Percentiles rank a stretch among this genome's conserved stretches.
phyloP scores from a whole-genome alignment of 495 filamentous ascomycete genomes.

The Achaetomiella virescens region DNA sequence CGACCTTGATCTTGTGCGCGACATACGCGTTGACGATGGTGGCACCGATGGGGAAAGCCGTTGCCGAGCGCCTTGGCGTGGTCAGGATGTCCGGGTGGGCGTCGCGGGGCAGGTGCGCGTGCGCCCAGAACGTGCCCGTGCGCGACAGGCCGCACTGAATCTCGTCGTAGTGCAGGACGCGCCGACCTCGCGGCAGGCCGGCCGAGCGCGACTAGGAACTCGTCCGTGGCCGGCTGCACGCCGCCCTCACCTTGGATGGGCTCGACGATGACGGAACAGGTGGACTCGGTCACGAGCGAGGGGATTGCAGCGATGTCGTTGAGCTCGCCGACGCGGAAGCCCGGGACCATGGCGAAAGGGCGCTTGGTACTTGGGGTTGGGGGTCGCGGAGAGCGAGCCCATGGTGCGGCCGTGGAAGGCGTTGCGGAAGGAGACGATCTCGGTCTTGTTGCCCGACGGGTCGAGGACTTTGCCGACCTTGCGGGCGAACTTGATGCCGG shows the following conservation, averaged over 20 bases:
- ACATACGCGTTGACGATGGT: slow-evolving; percentile 76
- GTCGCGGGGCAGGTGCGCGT: slow-evolving; percentile 60
- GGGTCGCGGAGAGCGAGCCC: slow-evolving; percentile 85
- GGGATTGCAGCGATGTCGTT: slow-evolving; percentile 70
- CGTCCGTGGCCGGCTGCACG: slow-evolving; percentile 72
- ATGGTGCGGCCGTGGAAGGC: slow-evolving; percentile 97
- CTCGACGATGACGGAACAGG: slow-evolving; percentile 93
- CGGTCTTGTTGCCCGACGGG: slow-evolving; percentile 66
- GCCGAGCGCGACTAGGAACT: slow-evolving; percentile 73
- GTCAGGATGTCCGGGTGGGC: slow-evolving; percentile 93
- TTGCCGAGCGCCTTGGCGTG: slow-evolving; percentile 95
- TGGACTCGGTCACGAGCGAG: slow-evolving; percentile 69
- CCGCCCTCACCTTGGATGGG: slow-evolving; percentile 97
- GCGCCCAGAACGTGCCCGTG: slow-evolving; percentile 87
- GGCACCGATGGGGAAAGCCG: slow-evolving; percentile 86
- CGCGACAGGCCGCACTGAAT: slow-evolving; percentile 90
- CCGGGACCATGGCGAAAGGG: slow-evolving; percentile 94
- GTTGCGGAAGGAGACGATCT: slow-evolving; percentile 81
- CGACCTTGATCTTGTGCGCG: slow-evolving; percentile 74
- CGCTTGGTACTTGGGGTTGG: slow-evolving; percentile 96
- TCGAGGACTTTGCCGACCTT: slow-evolving; percentile 75
- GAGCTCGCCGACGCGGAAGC: slow-evolving; percentile 79
- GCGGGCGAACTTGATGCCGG: slow-evolving; percentile 91
- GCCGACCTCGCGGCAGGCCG: slow-evolving; percentile 74
- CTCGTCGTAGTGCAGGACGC: slow-evolving; percentile 93